Evolutionary conservation across 225 moss, liverwort and hornwort genomes (phyloP).

Genomic region (Marchantia polymorpha): DNA sequence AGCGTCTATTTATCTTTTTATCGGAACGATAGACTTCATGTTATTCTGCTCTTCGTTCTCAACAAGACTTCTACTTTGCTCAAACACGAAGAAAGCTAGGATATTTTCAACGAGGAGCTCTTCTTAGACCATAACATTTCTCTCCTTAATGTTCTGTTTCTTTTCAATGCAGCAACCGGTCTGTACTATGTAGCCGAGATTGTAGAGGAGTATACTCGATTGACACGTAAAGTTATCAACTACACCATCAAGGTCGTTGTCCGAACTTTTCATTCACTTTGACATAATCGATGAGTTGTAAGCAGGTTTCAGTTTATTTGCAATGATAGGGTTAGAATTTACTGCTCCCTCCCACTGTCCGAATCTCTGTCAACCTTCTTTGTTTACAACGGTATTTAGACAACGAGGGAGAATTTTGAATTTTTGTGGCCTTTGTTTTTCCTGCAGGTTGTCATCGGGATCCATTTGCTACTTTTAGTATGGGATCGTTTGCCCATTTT

Average conservation of each 20-base stretch:
- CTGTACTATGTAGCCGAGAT: conserved; percentile 90
- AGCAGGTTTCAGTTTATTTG: too few relatives aligned
- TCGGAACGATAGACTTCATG: too few relatives aligned
- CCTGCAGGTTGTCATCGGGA: conserved; percentile 49
- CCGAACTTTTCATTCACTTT: too few relatives aligned
- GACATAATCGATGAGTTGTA: too few relatives aligned
- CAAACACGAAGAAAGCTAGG: not conserved
- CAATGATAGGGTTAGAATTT: not conserved
- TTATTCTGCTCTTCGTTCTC: not conserved
- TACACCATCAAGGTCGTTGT: conserved; percentile 61
- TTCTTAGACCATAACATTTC: not conserved
- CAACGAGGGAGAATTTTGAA: not conserved
- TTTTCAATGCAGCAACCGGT: conserved; percentile 61
- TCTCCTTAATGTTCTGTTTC: not conserved
- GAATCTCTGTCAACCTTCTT: not conserved
- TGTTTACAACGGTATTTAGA: not conserved
- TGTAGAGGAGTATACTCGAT: conserved; percentile 89
- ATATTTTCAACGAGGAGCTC: not conserved
- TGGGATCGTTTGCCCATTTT: conserved; percentile 72
- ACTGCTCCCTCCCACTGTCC: not conserved
- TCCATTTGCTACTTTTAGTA: conserved; percentile 67
- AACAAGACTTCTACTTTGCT: not conserved
- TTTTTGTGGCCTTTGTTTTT: not conserved
- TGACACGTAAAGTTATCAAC: conserved; percentile 70
- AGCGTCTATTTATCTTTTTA: not conserved